phyloP scores from a whole-genome alignment of 2,329 filamentous ascomycete species.

The Epichloe uncinata region DNA sequence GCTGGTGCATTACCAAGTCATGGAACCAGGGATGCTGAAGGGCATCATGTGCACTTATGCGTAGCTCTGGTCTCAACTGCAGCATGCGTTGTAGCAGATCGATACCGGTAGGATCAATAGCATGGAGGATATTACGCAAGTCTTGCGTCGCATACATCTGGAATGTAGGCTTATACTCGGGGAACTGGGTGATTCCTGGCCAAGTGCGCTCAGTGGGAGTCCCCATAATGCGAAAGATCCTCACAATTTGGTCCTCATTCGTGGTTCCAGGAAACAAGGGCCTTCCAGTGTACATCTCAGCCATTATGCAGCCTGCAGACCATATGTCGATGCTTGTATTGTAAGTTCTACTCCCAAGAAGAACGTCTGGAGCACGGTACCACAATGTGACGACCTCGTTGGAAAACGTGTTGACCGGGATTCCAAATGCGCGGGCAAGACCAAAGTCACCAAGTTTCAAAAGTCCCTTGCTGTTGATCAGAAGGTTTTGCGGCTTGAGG shows the following conservation, averaged over 20 bases:
- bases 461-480: constrained; percentile 84
- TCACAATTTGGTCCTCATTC: constrained; percentile 92
- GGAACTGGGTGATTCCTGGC: constrained; percentile 88
- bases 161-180: constrained; percentile 95
- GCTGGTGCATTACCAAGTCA: constrained; percentile 46
- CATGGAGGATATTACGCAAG: constrained; percentile 70
- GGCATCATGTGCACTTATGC: constrained; percentile 77
- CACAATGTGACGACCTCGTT: constrained; percentile 96
- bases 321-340: constrained; percentile 99
- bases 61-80: constrained; percentile 80
- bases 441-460: constrained; percentile 93
- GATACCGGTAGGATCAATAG: constrained; percentile 78
- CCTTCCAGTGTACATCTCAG: constrained; percentile 95
- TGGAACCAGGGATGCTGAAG: constrained; percentile 88
- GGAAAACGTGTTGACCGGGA: constrained; percentile 94
- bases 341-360: constrained; percentile 88
- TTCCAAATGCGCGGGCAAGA: constrained; percentile 85
- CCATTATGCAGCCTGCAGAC: constrained; percentile 99
- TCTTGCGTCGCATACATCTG: constrained; percentile 92
- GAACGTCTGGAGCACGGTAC: constrained; percentile 93
- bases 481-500: constrained; percentile 88
- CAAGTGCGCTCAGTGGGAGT: constrained; percentile 91
- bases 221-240: constrained; percentile 98
- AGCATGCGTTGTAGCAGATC: constrained; percentile 85
- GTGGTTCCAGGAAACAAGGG: constrained; percentile 95